Evolutionary conservation across 345 rosid species (phyloP).

Genomic region (Boechera stricta): DNA sequence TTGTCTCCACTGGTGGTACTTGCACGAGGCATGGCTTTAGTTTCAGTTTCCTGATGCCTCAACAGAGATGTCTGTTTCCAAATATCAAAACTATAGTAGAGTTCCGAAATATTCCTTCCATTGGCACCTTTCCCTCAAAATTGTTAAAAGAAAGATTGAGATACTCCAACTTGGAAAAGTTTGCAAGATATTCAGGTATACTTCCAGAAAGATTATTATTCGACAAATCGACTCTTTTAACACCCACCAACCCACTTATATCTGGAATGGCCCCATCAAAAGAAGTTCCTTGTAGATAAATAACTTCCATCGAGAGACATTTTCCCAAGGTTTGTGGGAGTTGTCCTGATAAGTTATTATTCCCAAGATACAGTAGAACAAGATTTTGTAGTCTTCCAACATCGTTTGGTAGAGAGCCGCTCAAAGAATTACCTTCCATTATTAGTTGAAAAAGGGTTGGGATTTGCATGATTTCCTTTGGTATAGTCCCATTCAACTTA

Average conservation of each 20-base stretch:
- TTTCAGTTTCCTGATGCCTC: slow-evolving; percentile 17
- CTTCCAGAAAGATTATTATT: slow-evolving; percentile 15
- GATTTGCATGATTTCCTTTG: too few relatives aligned
- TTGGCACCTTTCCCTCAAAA: slow-evolving; percentile 33
- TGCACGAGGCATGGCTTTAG: slow-evolving; percentile 29
- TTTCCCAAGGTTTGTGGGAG: background rate
- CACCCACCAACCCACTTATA: background rate
- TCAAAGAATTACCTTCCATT: background rate
- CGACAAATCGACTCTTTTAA: background rate
- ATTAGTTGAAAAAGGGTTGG: too few relatives aligned
- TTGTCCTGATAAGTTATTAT: background rate
- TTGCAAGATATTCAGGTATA: background rate
- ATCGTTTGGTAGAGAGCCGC: background rate
- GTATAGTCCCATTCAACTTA: too few relatives aligned
- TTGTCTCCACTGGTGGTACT: background rate
- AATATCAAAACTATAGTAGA: background rate
- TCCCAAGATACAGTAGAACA: background rate
- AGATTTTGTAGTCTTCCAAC: background rate
- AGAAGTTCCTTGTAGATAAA: background rate
- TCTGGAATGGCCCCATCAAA: slow-evolving; percentile 18
- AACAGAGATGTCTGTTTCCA: slow-evolving; percentile 31
- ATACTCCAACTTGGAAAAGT: background rate
- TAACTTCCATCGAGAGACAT: background rate
- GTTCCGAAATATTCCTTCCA: too few relatives aligned
- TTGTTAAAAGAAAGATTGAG: slow-evolving; percentile 37